These are phyloP conservation scores for Scheffersomyces titani DNA, from an alignment of 1,139 yeast genomes.

Conservation along the genomic window DNA sequence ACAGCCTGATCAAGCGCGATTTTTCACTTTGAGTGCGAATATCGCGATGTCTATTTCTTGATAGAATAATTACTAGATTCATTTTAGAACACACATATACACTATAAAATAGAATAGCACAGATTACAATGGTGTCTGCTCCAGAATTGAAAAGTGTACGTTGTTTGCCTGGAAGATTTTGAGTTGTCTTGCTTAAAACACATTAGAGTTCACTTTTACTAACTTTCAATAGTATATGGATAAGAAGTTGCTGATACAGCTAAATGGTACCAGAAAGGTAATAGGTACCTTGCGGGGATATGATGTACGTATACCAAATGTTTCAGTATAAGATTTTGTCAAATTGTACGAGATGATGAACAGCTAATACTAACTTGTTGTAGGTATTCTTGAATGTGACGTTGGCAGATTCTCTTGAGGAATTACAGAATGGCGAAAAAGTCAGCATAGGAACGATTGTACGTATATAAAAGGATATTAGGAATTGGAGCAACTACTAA, in stretches of 20 bases:
- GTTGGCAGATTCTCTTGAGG: conserved; percentile 72
- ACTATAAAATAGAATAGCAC: neutral
- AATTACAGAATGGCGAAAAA: conserved; percentile 49
- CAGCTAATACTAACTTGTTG: conserved; percentile 18
- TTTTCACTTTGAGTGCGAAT: neutral
- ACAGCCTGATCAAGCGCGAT: neutral
- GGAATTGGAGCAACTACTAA: conserved; percentile 20
- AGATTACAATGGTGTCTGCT: conserved; percentile 52
- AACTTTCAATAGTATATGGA: conserved; percentile 61
- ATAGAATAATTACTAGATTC: neutral
- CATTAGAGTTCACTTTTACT: conserved; percentile 17
- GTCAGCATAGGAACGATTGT: conserved; percentile 58
- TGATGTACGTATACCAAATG: conserved; percentile 50
- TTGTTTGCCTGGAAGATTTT: conserved; percentile 8
- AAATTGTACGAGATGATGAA: neutral
- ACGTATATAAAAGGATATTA: conserved; percentile 18
- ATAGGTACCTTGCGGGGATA: conserved; percentile 77
- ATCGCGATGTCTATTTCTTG: neutral
- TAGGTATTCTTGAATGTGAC: conserved; percentile 71
- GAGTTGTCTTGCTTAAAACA: conserved; percentile 3
- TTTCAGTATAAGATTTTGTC: neutral
- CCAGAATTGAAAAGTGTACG: conserved; percentile 59
- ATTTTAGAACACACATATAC: neutral
- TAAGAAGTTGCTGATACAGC: conserved; percentile 65
- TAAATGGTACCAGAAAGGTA: conserved; percentile 74